These are phyloP conservation scores for Gracilaria domingensis DNA, from an alignment of 23 red algal genomes.

Conservation along the genomic window DNA sequence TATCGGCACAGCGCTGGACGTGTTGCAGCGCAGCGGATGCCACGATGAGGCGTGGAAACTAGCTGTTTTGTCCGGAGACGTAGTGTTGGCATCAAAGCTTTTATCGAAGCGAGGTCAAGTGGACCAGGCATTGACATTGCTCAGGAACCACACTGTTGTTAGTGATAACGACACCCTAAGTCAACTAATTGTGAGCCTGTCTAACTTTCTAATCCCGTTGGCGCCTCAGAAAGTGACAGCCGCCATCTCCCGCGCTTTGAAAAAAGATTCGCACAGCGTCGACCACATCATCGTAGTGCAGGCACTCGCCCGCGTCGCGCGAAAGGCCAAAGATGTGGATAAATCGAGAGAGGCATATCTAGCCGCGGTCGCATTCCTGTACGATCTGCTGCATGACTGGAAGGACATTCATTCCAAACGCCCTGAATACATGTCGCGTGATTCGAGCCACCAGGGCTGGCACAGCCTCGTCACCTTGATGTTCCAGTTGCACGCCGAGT, in stretches of 20 bases:
- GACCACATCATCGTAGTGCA: constrained; percentile 59
- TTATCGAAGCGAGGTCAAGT: constrained; percentile 44
- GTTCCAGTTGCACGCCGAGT: constrained; percentile 69
- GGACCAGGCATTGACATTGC: constrained; percentile 45
- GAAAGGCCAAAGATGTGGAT: constrained; percentile 37
- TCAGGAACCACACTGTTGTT: constrained; percentile 45
- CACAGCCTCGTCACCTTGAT: constrained; percentile 51
- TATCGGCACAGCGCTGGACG: constrained; percentile 45
- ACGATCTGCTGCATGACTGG: constrained; percentile 60
- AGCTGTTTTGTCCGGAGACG: constrained; percentile 61
- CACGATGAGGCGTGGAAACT: constrained; percentile 65
- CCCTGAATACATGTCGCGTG: neutral
- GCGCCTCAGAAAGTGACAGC: constrained; percentile 47
- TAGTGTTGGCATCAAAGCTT: constrained; percentile 43
- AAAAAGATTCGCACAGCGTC: constrained; percentile 39
- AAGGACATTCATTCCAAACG: constrained; percentile 2
- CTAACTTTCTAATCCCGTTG: constrained; percentile 47
- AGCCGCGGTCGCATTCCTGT: constrained; percentile 41
- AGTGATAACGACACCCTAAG: constrained; percentile 48
- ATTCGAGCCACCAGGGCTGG: constrained; percentile 10
- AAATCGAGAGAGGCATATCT: constrained; percentile 22
- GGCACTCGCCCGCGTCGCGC: constrained; percentile 51
- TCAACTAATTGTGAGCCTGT: constrained; percentile 45
- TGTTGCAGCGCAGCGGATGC: constrained; percentile 38
- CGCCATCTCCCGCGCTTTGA: constrained; percentile 41